Conservation (phyloP, 805 yeast species). For the Cyberlindnera bimundalis region DNA sequence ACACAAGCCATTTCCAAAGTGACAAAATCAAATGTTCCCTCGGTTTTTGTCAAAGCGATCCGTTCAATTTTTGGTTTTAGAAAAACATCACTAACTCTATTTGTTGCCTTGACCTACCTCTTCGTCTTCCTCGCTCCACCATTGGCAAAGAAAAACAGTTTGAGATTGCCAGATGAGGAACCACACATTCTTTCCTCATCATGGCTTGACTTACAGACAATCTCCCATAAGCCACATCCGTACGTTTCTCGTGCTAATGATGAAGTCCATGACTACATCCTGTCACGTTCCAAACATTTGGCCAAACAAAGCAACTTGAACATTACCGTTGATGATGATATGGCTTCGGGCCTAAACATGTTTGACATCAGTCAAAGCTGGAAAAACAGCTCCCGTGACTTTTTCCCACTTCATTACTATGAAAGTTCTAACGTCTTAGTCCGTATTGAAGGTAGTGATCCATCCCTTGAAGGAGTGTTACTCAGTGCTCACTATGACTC, state of each 20-base stretch:
- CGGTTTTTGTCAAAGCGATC: conserved; percentile 24
- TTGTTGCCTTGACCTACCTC: conserved; percentile 47
- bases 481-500: conserved; percentile 87
- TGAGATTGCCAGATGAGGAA: conserved; percentile 41
- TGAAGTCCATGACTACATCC: conserved; percentile 65
- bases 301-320: conserved; percentile 24
- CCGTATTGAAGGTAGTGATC: conserved; percentile 62
- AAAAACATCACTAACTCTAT: conserved; percentile 62
- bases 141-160: conserved; percentile 39
- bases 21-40: conserved; percentile 11
- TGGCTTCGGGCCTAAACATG: conserved; percentile 36
- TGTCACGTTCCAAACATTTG: conserved; percentile 38
- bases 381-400: conserved; percentile 34
- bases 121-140: conserved; percentile 37
- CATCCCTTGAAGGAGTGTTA: conserved; percentile 59
- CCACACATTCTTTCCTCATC: conserved; percentile 38
- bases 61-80: conserved; percentile 65
- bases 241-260: conserved; percentile 77
- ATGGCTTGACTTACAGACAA: conserved; percentile 72
- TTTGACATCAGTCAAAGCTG: conserved; percentile 51
- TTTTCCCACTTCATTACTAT: conserved; percentile 58
- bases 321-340: conserved; percentile 37
- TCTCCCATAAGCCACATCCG: conserved; percentile 70
- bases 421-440: conserved; percentile 83
- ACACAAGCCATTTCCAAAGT: not conserved